A percentile compares a stretch with the other conserved stretches of the same genome.
phyloP scores from a whole-genome alignment of 768 basidiomycete genomes.

The Basidioascus undulatus region DNA sequence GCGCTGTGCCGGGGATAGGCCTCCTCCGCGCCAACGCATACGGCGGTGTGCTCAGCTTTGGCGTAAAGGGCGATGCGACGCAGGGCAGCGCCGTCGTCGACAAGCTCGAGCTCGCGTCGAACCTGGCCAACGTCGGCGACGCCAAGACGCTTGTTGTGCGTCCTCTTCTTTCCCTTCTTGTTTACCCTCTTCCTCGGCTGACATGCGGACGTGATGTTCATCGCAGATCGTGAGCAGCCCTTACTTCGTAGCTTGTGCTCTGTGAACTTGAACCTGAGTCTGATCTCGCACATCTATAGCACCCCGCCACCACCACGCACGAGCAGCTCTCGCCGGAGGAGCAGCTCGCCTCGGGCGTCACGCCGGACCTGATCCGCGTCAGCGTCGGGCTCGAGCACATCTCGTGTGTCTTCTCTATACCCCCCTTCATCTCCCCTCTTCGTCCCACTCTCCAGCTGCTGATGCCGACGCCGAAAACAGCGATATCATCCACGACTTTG shows the following conservation, averaged over 20 bases:
- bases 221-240: no score
- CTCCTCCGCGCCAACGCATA: slow-evolving; percentile 31
- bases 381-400: slow-evolving; percentile 13
- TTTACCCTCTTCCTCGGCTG: no score
- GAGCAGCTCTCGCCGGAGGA: slow-evolving; percentile 39
- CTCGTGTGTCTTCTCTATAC: slow-evolving; percentile 1
- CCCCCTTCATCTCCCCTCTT: no score
- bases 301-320: slow-evolving; percentile 56
- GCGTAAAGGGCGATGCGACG: slow-evolving; percentile 34
- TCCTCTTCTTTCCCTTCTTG: background rate
- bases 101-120: slow-evolving; percentile 38
- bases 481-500: slow-evolving; percentile 26
- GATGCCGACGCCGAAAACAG: slow-evolving; percentile 24
- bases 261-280: no score
- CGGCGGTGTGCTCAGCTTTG: slow-evolving; percentile 58
- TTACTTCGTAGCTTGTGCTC: no score
- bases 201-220: no score
- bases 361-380: slow-evolving; percentile 49
- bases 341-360: slow-evolving; percentile 39
- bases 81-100: slow-evolving; percentile 36
- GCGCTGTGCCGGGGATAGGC: no score
- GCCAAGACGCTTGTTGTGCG: slow-evolving; percentile 50
- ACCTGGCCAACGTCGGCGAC: slow-evolving; percentile 20
- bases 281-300: background rate
- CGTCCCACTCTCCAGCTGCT: slow-evolving; percentile 17